phyloP scores from a whole-genome alignment of 148 eudicot species.

The Selenicereus undatus region DNA sequence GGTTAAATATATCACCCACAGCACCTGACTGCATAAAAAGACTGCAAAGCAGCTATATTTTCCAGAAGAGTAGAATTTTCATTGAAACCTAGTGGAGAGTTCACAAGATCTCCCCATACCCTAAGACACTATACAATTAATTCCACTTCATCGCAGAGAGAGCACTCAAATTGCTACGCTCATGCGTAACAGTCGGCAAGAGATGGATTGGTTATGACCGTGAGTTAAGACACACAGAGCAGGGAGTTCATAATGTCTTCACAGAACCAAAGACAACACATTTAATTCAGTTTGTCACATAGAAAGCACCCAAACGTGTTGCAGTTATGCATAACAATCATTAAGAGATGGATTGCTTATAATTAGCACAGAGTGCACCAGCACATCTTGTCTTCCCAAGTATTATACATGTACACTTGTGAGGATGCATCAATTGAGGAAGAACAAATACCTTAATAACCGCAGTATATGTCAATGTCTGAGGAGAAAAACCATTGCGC shows the following conservation, averaged over 20 bases:
- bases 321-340: too few relatives aligned
- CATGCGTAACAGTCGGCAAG: not conserved
- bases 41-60: too few relatives aligned
- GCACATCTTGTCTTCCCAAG: not conserved
- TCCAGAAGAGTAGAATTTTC: too few relatives aligned
- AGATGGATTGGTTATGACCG: not conserved
- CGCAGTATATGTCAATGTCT: conserved; percentile 49
- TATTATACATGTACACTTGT: not conserved
- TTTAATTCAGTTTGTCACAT: too few relatives aligned
- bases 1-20: not conserved
- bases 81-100: too few relatives aligned
- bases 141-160: not conserved
- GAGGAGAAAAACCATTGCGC: conserved; percentile 55
- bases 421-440: not conserved
- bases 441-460: conserved; percentile 56
- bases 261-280: too few relatives aligned
- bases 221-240: too few relatives aligned
- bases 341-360: too few relatives aligned
- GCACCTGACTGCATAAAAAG: not conserved
- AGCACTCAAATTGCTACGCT: not conserved
- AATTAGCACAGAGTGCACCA: not conserved
- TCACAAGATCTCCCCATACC: too few relatives aligned
- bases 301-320: too few relatives aligned
- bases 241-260: too few relatives aligned
- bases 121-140: not conserved